Percentiles rank a stretch among this genome's conserved stretches.
These are phyloP conservation scores for Baorangia bicolor DNA, from an alignment of 768 basidiomycete genomes.

Conservation along the genomic window DNA sequence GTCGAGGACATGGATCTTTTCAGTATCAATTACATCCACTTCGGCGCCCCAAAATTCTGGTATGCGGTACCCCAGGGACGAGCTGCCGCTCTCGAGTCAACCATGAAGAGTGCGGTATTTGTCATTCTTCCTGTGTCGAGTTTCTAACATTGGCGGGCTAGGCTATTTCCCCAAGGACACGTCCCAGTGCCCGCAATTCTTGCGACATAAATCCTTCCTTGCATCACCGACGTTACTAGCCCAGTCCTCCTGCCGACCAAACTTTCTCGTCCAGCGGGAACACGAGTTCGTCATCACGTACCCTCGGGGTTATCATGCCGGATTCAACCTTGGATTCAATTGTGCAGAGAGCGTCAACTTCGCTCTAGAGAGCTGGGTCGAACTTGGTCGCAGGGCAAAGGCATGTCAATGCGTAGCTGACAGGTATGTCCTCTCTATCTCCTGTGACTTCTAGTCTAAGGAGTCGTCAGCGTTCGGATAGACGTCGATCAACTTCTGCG, in stretches of 20 bases:
- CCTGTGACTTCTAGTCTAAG: conserved; percentile 4
- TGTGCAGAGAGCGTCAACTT: conserved; percentile 98
- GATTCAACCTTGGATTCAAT: conserved; percentile 95
- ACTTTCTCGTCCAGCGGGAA: conserved; percentile 85
- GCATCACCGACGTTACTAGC: conserved; percentile 84
- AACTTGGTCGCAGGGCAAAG: conserved; percentile 79
- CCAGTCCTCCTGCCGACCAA: conserved; percentile 77
- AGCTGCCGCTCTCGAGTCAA: conserved; percentile 78
- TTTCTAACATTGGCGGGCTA: conserved; percentile 29
- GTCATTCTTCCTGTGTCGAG: neutral
- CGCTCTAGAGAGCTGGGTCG: conserved; percentile 92
- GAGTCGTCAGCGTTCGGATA: conserved; percentile 72
- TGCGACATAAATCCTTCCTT: conserved; percentile 95
- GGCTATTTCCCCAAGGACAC: conserved; percentile 90
- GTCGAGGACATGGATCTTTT: conserved; percentile 99
- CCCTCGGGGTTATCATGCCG: conserved; percentile 93
- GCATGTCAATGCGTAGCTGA: conserved; percentile 71
- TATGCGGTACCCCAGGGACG: conserved; percentile 92
- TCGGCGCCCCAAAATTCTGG: conserved; percentile 97
- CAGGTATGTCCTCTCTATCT: conserved; percentile 47
- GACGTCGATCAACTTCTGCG: conserved; percentile 84
- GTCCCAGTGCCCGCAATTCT: conserved; percentile 84
- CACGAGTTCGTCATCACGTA: conserved; percentile 98
- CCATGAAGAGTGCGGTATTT: conserved; percentile 70
- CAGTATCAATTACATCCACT: conserved; percentile 98